Base-by-base conservation (phyloP, 2,329 filamentous ascomycete species). In the Lasiodiplodia hormozganensis region DNA sequence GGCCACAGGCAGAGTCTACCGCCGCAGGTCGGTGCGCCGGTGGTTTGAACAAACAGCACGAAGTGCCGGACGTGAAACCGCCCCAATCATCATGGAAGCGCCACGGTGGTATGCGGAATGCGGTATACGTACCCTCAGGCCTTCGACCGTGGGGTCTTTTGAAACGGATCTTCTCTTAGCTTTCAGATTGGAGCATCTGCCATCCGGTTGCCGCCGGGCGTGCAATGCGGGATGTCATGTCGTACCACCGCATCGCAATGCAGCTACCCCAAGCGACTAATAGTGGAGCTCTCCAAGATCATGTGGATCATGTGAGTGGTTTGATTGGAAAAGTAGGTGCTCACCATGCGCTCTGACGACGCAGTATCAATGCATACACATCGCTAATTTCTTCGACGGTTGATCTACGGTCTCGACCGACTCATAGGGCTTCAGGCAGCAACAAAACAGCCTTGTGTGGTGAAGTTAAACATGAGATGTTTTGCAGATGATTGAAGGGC, bases 361-460 rank as follows among this genome's bases (percentile, higher is more conserved):
- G 25, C 18, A 18, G 43, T 23, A 31, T 53, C 47, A 52, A 49
- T 64, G 60, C 60, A 64, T 25, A 38, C 60, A n/a, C 47, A 64
- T 52, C 60, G 31, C 47, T 31, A 64, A 64, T 64, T 64, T 64
- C 43, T 52, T n/a, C 14, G 47, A 64, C 52, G n/a, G 28, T 51
- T 36, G 43, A 64, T 64, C 60, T 52, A 31, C 60, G 36, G 47
- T 64, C 60, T 64, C 43, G 60, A 53, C 60, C 25, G 16, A 52
- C 28, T 25, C 28, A 36, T 25, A 52, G 36, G 47, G 28, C 8
- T 36, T 62, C 21, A 47, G 60, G 60, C 60, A 64, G 60, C 60
- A 64, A 38, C 18, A 23, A 18, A 23, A 51, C 18, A 23, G 47
- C 12, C 60, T 16, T 28, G 28, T 12, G 51, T 62, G 60, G 18